Conservation (phyloP, 179 eudicot genomes). For the Beta corolliflora region DNA sequence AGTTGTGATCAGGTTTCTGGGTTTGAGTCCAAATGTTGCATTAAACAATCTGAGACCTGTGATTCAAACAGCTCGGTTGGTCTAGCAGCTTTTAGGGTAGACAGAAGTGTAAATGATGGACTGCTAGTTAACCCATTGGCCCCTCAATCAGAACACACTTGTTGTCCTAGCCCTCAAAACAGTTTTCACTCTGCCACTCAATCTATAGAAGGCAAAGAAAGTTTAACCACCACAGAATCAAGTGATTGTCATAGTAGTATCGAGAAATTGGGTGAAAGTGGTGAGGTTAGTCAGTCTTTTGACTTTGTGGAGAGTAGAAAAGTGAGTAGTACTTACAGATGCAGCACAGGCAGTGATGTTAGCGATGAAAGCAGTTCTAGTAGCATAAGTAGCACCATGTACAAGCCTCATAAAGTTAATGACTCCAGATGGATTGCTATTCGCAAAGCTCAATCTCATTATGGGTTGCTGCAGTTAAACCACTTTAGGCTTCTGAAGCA, state of each 20-base stretch:
- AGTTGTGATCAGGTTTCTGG: constrained; percentile 33
- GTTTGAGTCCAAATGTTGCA: constrained; percentile 34
- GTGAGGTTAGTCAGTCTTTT: constrained; percentile 43
- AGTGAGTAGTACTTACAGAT: constrained; percentile 63
- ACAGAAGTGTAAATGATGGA: constrained; percentile 27
- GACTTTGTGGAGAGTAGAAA: constrained; percentile 64
- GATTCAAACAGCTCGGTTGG: constrained; percentile 33
- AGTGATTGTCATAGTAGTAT: constrained; percentile 62
- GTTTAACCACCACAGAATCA: constrained; percentile 72
- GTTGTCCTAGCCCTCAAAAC: constrained; percentile 70
- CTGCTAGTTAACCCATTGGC: constrained; percentile 25
- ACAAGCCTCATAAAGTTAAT: constrained; percentile 84
- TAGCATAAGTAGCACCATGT: constrained; percentile 52
- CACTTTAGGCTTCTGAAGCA: constrained; percentile 50
- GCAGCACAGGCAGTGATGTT: constrained; percentile 72
- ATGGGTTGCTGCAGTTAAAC: constrained; percentile 47
- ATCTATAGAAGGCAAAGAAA: constrained; percentile 72
- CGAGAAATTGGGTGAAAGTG: constrained; percentile 53
- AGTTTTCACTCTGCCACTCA: constrained; percentile 69
- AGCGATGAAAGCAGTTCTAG: constrained; percentile 89
- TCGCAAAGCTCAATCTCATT: constrained; percentile 53
- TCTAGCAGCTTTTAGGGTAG: constrained; percentile 22
- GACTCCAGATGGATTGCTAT: constrained; percentile 86
- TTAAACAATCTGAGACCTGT: constrained; percentile 33
- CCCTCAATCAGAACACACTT: constrained; percentile 29